A percentile compares a stretch with the other conserved stretches of the same genome.
phyloP scores from a whole-genome alignment of 352 stramenopile genomes.

The Globisporangium megalacanthum region DNA sequence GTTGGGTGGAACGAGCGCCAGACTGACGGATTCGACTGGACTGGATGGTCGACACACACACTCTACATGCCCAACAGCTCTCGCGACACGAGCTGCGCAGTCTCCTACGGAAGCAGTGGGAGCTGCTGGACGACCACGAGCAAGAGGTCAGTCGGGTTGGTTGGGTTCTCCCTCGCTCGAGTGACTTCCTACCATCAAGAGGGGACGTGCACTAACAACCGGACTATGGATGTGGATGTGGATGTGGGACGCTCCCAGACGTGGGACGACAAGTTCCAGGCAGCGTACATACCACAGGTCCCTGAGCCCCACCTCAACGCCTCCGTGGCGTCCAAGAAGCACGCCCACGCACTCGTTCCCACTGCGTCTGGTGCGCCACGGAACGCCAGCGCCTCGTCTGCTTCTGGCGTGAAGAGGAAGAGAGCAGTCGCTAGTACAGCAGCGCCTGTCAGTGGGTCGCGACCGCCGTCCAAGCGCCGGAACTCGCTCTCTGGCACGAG shows the following conservation, averaged over 20 bases:
- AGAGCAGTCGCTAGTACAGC: not conserved
- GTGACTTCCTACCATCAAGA: not conserved
- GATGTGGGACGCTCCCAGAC: constrained; percentile 1
- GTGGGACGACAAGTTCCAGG: constrained; percentile 12
- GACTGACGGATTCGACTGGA: not conserved
- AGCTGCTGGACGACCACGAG: constrained; percentile 19
- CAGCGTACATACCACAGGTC: constrained; percentile 1
- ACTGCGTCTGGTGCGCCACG: too few species aligned
- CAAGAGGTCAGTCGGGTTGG: constrained; percentile 17
- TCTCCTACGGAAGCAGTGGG: constrained; percentile 22
- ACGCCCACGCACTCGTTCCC: too few species aligned
- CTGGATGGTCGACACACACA: not conserved
- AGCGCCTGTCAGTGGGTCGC: not conserved
- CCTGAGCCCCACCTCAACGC: not conserved
- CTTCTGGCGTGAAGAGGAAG: too few species aligned
- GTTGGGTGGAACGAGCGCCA: not conserved
- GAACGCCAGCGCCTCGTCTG: too few species aligned
- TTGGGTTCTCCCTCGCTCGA: constrained; percentile 5
- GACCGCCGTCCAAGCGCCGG: constrained; percentile 5
- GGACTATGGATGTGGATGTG: not conserved
- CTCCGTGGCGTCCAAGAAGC: not conserved
- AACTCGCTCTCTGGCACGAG: constrained; percentile 3
- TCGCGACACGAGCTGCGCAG: constrained; percentile 22
- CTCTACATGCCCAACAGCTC: constrained; percentile 8
- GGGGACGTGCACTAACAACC: not conserved